Percentiles rank a stretch among this genome's conserved stretches.
phyloP scores from a whole-genome alignment of 257 asterid species.

The Echites panduratus region DNA sequence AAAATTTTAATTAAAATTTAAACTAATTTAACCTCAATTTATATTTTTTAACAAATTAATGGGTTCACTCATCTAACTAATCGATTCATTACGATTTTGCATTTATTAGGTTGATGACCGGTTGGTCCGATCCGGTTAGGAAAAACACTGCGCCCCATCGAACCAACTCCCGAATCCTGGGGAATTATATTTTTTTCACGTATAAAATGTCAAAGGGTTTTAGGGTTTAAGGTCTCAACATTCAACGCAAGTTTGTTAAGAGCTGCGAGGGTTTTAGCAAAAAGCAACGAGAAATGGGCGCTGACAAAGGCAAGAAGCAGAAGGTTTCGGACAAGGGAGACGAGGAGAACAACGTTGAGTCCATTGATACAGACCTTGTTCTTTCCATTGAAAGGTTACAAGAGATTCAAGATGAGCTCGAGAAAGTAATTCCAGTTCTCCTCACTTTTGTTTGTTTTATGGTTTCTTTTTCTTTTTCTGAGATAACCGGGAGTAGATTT shows the following conservation, averaged over 20 bases:
- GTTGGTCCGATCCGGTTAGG: too few species aligned
- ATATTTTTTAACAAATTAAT: too few species aligned
- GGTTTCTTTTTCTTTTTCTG: too few species aligned
- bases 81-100: too few species aligned
- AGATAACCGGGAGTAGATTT: not conserved
- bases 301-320: slow-evolving; percentile 82
- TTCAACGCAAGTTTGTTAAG: not conserved
- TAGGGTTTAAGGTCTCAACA: slow-evolving; percentile 39
- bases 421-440: slow-evolving; percentile 35
- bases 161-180: too few species aligned
- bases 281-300: slow-evolving; percentile 43
- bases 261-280: slow-evolving; percentile 8
- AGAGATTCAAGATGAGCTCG: slow-evolving; percentile 87
- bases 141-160: too few species aligned
- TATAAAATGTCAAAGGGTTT: slow-evolving; percentile 10
- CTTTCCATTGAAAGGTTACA: slow-evolving; percentile 72
- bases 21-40: too few species aligned
- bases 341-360: slow-evolving; percentile 33
- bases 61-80: too few species aligned
- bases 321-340: slow-evolving; percentile 40
- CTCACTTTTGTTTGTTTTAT: not conserved
- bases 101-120: too few species aligned
- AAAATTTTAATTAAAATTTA: too few species aligned
- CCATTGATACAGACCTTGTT: slow-evolving; percentile 51
- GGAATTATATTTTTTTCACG: too few species aligned